Evolutionary conservation across 208 protist species (phyloP).

Genomic region (Leishmania amazonensis): DNA sequence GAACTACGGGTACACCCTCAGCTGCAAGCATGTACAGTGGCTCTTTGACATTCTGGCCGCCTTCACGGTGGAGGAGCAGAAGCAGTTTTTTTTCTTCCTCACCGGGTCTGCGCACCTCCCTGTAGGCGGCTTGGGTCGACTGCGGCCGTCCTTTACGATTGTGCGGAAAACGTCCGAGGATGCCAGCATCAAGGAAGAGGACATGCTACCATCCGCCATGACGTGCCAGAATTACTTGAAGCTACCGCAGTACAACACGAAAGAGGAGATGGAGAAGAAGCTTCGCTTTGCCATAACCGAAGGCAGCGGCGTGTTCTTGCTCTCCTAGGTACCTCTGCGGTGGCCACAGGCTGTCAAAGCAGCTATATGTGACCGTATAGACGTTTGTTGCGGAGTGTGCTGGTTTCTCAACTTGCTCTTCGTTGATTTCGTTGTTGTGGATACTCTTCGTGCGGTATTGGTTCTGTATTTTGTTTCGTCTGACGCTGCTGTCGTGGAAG

Average conservation of each 20-base stretch:
- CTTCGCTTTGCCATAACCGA: slow-evolving; percentile 87
- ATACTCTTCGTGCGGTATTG: neutral
- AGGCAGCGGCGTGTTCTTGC: slow-evolving; percentile 80
- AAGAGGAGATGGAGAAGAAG: slow-evolving; percentile 86
- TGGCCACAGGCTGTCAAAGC: neutral
- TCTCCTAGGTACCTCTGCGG: slow-evolving; percentile 57
- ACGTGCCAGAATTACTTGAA: slow-evolving; percentile 95
- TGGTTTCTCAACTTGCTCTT: neutral
- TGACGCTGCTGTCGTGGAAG: neutral
- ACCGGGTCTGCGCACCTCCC: slow-evolving; percentile 88
- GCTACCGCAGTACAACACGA: slow-evolving; percentile 85
- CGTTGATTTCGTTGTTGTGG: neutral
- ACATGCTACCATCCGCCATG: slow-evolving; percentile 91
- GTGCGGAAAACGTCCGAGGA: slow-evolving; percentile 86
- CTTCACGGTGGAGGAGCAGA: slow-evolving; percentile 76
- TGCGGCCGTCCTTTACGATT: slow-evolving; percentile 88
- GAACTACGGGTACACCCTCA: slow-evolving; percentile 88
- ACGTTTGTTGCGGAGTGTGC: neutral
- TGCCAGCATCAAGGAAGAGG: slow-evolving; percentile 51
- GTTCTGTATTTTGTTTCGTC: slow-evolving; percentile 5
- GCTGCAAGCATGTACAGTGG: slow-evolving; percentile 77
- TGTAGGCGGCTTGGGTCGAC: slow-evolving; percentile 69
- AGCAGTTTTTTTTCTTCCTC: slow-evolving; percentile 88
- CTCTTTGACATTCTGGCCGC: slow-evolving; percentile 85
- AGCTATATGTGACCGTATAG: neutral